Conservation (phyloP, 257 asterid genomes). For the Paulownia fortunei region DNA sequence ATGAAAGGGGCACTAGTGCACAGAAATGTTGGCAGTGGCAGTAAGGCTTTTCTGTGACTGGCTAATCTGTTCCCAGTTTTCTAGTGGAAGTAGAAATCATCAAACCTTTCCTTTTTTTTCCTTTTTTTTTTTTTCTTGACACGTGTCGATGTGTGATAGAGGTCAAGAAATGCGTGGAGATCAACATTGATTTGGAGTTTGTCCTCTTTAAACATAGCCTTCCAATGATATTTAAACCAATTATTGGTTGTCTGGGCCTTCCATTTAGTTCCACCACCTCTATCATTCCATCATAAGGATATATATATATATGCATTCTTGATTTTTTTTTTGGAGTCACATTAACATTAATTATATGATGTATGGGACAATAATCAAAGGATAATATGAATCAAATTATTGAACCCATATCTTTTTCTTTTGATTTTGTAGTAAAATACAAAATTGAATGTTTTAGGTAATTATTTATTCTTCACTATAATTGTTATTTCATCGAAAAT, state of each 20-base stretch:
- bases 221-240: neutral
- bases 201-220: neutral
- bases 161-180: neutral
- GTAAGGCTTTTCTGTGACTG: neutral
- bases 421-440: too few species aligned
- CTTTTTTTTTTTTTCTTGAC: neutral
- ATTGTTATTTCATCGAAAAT: too few species aligned
- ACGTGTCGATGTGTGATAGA: neutral
- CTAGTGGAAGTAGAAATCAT: neutral
- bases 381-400: neutral
- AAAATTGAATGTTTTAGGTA: too few species aligned
- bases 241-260: conserved; percentile 22
- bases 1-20: neutral
- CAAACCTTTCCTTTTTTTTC: neutral
- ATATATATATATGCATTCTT: neutral
- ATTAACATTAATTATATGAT: neutral
- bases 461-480: too few species aligned
- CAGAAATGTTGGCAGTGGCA: neutral
- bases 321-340: neutral
- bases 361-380: too few species aligned
- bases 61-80: too few species aligned
- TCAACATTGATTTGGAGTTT: neutral
- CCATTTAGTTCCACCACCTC: neutral
- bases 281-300: neutral
- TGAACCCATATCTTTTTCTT: too few species aligned